A percentile compares a stretch with the other conserved stretches of the same genome.
These are phyloP conservation scores for Aspergillus ochraceus DNA, from an alignment of 2,329 filamentous ascomycete genomes.

Conservation along the genomic window DNA sequence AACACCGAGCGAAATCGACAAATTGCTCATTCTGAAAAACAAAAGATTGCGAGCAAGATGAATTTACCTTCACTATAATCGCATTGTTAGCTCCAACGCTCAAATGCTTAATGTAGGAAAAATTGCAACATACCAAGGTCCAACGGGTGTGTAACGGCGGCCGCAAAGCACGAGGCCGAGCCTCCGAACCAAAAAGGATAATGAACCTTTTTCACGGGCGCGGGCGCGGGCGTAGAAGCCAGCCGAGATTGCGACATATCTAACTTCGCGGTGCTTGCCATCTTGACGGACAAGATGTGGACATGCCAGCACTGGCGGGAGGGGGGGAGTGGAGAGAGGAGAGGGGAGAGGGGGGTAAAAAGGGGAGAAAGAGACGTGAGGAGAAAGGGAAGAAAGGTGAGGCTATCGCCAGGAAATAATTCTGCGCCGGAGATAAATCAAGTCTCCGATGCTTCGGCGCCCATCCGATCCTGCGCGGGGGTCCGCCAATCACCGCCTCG, in stretches of 20 bases:
- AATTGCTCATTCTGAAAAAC: neutral
- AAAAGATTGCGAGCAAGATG: neutral
- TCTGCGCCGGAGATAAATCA: constrained; percentile 36
- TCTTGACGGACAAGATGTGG: constrained; percentile 27
- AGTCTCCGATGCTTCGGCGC: constrained; percentile 26
- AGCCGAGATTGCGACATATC: constrained; percentile 26
- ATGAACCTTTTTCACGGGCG: constrained; percentile 40
- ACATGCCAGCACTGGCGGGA: constrained; percentile 18
- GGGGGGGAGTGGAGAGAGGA: constrained; percentile 12
- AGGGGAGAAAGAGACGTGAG: constrained; percentile 18
- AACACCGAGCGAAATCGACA: neutral
- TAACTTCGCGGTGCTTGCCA: constrained; percentile 37
- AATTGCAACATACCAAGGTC: constrained; percentile 70
- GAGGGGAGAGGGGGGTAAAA: constrained; percentile 10
- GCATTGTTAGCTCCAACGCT: constrained; percentile 20
- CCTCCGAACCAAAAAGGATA: constrained; percentile 98
- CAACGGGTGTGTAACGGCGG: constrained; percentile 87
- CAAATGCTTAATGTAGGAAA: neutral
- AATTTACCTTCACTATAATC: constrained; percentile 54
- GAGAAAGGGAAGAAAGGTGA: constrained; percentile 3
- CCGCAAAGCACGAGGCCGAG: constrained; percentile 88
- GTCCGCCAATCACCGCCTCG: constrained; percentile 34
- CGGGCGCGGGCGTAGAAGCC: constrained; percentile 12
- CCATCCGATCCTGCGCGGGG: constrained; percentile 3
- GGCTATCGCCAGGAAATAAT: constrained; percentile 9